These are phyloP conservation scores for Termitomyces sp. DNA, from an alignment of 768 basidiomycete genomes.

Conservation along the genomic window DNA sequence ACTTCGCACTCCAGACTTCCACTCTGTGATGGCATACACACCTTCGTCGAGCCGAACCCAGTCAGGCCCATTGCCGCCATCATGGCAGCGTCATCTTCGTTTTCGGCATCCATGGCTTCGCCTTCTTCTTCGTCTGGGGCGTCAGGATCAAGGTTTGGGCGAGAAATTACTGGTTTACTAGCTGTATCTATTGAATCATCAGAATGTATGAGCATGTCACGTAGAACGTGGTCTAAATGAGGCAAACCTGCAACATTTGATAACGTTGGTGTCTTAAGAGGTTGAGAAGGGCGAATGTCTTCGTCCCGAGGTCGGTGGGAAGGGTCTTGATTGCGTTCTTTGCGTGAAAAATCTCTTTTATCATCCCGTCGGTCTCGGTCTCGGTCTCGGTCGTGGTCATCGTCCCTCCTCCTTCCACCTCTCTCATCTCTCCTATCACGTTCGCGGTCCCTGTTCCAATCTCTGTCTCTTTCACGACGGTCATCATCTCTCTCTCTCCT, in stretches of 20 bases:
- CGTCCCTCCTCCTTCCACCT: conserved; percentile 20
- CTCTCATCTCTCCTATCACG: conserved; percentile 29
- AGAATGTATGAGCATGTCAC: background rate
- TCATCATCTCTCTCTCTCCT: conserved; percentile 34
- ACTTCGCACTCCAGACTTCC: background rate
- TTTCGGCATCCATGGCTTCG: conserved; percentile 47
- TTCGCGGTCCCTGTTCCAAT: conserved; percentile 13
- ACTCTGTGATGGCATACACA: conserved; percentile 21
- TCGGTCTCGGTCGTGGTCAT: conserved; percentile 17
- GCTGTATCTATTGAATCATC: background rate
- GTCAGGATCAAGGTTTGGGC: conserved; percentile 36
- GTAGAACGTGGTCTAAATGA: background rate
- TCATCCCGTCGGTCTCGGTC: conserved; percentile 13
- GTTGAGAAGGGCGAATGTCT: conserved; percentile 11
- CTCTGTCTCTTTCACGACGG: conserved; percentile 29
- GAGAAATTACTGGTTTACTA: conserved; percentile 9
- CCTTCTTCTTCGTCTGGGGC: conserved; percentile 39
- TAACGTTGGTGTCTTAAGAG: conserved; percentile 7
- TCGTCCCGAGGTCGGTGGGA: background rate
- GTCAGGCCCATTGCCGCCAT: conserved; percentile 85
- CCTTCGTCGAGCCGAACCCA: conserved; percentile 90
- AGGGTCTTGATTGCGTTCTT: conserved; percentile 11
- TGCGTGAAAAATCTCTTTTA: conserved; percentile 17
- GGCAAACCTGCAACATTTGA: conserved; percentile 3
- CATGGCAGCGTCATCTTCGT: conserved; percentile 74